Percentiles rank a stretch among this genome's conserved stretches.
These are phyloP conservation scores for Chalciporus sphaerocephalus DNA, from an alignment of 768 basidiomycete genomes.

Conservation along the genomic window DNA sequence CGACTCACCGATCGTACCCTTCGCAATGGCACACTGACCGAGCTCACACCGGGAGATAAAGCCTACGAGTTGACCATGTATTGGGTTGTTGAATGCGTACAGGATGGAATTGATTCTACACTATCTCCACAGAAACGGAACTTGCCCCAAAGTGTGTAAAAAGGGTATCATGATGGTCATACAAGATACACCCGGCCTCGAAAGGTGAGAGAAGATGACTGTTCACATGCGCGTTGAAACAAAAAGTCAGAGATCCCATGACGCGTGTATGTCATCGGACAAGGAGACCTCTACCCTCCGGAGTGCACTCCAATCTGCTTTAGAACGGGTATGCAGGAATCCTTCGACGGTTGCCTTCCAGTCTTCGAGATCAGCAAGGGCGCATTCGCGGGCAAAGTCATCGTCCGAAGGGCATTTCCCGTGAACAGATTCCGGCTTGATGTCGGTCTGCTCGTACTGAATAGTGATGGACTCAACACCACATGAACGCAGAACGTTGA, in stretches of 20 bases:
- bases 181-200: neutral
- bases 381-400: conserved; percentile 27
- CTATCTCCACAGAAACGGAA: neutral
- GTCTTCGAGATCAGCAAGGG: conserved; percentile 30
- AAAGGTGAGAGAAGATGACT: no score
- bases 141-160: neutral
- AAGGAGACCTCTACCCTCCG: conserved; percentile 17
- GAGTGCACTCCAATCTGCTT: conserved; percentile 17
- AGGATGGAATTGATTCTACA: neutral
- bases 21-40: neutral
- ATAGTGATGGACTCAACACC: conserved; percentile 22
- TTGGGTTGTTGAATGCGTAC: neutral
- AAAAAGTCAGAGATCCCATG: conserved; percentile 22
- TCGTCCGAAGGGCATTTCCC: conserved; percentile 11
- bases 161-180: no score
- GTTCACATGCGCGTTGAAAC: no score
- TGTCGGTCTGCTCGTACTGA: conserved; percentile 14
- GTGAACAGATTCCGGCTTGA: neutral
- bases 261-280: conserved; percentile 11
- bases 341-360: conserved; percentile 21
- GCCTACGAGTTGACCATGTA: neutral
- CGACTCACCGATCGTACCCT: neutral
- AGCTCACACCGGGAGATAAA: neutral
- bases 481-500: conserved; percentile 17
- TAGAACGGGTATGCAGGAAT: conserved; percentile 16